Conservation (phyloP, 768 basidiomycete species). For the Auricularia sp. region DNA sequence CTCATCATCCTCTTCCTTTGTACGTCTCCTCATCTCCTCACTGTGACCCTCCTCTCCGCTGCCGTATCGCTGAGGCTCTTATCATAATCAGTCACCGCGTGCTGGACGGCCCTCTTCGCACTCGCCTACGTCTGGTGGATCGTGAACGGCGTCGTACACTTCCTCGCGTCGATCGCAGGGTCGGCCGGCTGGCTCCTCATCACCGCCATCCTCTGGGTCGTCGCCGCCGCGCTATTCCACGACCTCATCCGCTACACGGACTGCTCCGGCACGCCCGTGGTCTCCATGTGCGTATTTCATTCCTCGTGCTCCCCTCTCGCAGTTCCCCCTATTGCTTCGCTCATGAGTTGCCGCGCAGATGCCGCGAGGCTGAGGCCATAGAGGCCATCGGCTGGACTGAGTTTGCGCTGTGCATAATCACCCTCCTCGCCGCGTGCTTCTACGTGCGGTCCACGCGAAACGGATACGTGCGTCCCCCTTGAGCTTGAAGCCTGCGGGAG, state of each 20-base stretch:
- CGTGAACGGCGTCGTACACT: conserved; percentile 50
- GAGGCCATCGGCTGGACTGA: conserved; percentile 72
- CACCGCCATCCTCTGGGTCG: conserved; percentile 60
- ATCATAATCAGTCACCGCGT: conserved; percentile 44
- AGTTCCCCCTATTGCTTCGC: not conserved
- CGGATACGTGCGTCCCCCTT: not conserved
- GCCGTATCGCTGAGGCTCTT: too few species aligned
- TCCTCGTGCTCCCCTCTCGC: conserved; percentile 1
- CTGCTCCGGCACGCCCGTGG: conserved; percentile 42
- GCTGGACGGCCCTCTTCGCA: conserved; percentile 68
- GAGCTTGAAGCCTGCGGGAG: not conserved
- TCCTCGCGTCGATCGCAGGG: conserved; percentile 68
- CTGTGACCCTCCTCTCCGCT: too few species aligned
- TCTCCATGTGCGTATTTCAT: conserved; percentile 35
- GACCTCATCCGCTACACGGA: conserved; percentile 47
- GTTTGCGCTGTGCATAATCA: conserved; percentile 48
- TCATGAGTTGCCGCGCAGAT: conserved; percentile 27
- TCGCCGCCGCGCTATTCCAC: conserved; percentile 58
- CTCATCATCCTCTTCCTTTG: conserved; percentile 54
- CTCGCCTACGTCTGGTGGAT: conserved; percentile 64
- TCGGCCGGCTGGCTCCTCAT: conserved; percentile 64
- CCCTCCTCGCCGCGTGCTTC: conserved; percentile 43
- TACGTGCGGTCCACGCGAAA: conserved; percentile 26
- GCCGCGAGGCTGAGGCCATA: conserved; percentile 62
- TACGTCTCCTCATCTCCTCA: not conserved